Evolutionary conservation across 2,329 filamentous ascomycete species (phyloP), one percentile per base, ranked within the genome.

Genomic region (Cercospora zeae-maydis): DNA sequence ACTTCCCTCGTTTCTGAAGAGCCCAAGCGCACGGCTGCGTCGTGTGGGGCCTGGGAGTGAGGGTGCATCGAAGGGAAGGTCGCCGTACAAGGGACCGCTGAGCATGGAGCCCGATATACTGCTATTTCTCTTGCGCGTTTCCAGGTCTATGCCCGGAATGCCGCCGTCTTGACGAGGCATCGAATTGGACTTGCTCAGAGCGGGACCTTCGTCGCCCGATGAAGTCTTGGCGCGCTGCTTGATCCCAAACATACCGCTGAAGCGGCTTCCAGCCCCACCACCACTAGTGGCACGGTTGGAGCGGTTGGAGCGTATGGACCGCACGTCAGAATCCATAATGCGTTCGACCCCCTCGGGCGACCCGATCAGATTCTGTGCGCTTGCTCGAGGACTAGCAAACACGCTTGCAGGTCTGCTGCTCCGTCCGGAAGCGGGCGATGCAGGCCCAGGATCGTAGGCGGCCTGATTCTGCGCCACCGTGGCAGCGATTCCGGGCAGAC

Each of bases 171-270:
- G 82, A 36, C 84, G 79, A 5, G 91, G 91, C 67, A 95, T 86
- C 0, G 91, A 93, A 72, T 91, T 89, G 0, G 85, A 83, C 31
- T 84, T 78, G 71, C 72, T 70, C 45, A 75, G 59, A 6, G 90
- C 91, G 19, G 84, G 86, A 0, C 91, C 91, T 0, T 88, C 87
- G 31, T 86, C 82, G 31, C 84, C 83, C 8, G 84, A 82, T 6
- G 82, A 72, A 0, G 82, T 81, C 75, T 91, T 92, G 4, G 83
- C 79, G 27, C 83, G 83, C 59, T 84, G 82, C 47, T 85, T 86
- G 55, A 87, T 85, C 59, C 73, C 73, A 52, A 87, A 81, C 69
- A 75, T 75, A 58, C 70, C 71, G 69, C 84, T 83, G 63, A 87
- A 84, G n/a, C 83, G 78, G 37, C 79, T 77, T 2, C 80, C 80